Evolutionary conservation across 306 rosid genomes (phyloP), one percentile per base, ranked within the genome.

Genomic region (Alnus rubra): DNA sequence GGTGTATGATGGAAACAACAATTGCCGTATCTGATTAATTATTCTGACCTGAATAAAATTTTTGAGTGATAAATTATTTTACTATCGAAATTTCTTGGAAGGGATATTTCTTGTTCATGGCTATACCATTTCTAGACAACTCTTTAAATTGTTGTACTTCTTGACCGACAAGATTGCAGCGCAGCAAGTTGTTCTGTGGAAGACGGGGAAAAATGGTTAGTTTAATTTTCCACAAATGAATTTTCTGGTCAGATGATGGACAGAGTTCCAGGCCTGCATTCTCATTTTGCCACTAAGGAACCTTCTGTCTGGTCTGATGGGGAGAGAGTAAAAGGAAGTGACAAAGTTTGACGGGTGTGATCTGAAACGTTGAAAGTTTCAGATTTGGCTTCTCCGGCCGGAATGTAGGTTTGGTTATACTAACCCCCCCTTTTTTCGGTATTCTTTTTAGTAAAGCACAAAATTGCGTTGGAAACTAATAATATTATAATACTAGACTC

Each of bases 41-140:
- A 79, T 51, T 73, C 74, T 74, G 75, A 78, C 75, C 62, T 58
- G 6, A 78, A 78, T 78, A 42, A 74, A 82, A 68, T 67, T 78
- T 9, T 45, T 80, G 69, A 73, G 42, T 49, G 76, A 44, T 19
- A 52, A 80, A 23, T 30, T 59, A 23, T 59, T 59, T 37, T 9
- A 23, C 65, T 31, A 59, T 59, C 11, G 2, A 28, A 28, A 19
- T 28, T 59, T 59, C 31, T 59, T 59, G 15, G 13, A 59, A 59
- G 35, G 33, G 12, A 28, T 9, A 59, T 9, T 11, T 9, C 35
- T 9, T 9, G 14, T 23, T 9, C 7, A 5, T 6, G 37, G 37
- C 5, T 39, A 39, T 4, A 39, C 44, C 44, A 39, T 39, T 39
- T 39, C 44, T 39, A 39, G 44, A 39, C 44, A 39, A 39, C 44